Evolutionary conservation across 306 rosid species (phyloP).

Genomic region (Sindora glabra): DNA sequence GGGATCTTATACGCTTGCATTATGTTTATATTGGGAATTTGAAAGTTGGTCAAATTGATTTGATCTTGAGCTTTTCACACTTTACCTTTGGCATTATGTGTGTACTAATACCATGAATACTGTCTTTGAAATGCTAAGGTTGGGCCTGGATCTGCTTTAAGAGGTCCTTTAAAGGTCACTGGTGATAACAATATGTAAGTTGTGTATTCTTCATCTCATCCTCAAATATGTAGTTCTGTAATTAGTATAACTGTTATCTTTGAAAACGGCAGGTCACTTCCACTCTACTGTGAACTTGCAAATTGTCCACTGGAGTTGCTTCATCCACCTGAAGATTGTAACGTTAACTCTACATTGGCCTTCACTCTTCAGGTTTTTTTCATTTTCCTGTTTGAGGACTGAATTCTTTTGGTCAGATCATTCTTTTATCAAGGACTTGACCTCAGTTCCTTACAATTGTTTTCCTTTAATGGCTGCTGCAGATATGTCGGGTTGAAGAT

Average conservation of each 20-base stretch:
- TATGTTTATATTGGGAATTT: too few relatives aligned
- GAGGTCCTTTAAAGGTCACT: conserved; percentile 69
- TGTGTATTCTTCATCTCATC: too few relatives aligned
- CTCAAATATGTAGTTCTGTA: not conserved
- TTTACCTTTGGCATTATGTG: conserved; percentile 1
- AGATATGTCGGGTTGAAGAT: conserved; percentile 94
- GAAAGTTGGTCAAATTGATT: not conserved
- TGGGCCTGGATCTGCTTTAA: conserved; percentile 78
- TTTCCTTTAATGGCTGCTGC: conserved; percentile 33
- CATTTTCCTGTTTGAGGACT: conserved; percentile 26
- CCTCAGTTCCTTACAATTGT: conserved; percentile 12
- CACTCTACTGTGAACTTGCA: conserved; percentile 62
- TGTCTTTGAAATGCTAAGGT: conserved; percentile 46
- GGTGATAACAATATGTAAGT: conserved; percentile 47
- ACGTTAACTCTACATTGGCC: conserved; percentile 84
- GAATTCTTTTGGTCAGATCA: conserved; percentile 27
- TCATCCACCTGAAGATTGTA: conserved; percentile 97
- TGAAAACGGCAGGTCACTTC: conserved; percentile 46
- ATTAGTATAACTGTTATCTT: conserved; percentile 11
- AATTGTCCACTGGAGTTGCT: conserved; percentile 80
- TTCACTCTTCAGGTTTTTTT: conserved; percentile 92
- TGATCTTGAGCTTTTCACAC: conserved; percentile 2
- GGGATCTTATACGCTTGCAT: too few relatives aligned
- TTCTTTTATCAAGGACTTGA: conserved; percentile 3
- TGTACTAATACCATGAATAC: conserved; percentile 18